Base-by-base conservation (phyloP, 2,329 filamentous ascomycete genomes). In the Trichoderma hamatum region DNA sequence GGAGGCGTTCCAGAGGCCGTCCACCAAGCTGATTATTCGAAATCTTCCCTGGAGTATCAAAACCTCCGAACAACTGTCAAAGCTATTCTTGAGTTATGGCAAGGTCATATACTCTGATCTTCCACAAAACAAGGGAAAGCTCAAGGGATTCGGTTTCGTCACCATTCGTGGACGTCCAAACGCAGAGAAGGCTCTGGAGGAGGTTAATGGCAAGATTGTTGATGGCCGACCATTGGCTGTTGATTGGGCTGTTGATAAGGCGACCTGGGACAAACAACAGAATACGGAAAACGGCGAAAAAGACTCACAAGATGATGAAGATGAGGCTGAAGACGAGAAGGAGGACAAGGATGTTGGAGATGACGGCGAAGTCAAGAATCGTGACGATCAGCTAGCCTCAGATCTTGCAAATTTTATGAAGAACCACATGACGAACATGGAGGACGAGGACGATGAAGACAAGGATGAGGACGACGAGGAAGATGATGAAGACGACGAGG, bases 31-130 rank as follows among this genome's bases (percentile, higher is more conserved):
- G 72, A 96, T 99, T 78, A 89, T 99, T 60, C 89, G 96, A 76
- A 99, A 99, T 78, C 78, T 99, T 76, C 95, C 96, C 0, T 99
- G 96, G 96, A 97, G 91, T 74, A 91, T 99, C 77, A 97, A 97
- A 81, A 91, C 89, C 10, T 86, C 92, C 0, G 92, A 96, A 36
- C 91, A 98, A 76, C 83, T 99, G 70, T 84, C 88, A 6, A 85
- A 88, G 68, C 83, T 97, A 5, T 99, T 99, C 80, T 84, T 88
- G 75, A 94, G 91, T 76, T 97, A 91, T 77, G 96, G 96, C 71
- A 97, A 97, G 79, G 89, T 99, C 76, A 97, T 95, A 80, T 91
- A 90, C 79, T 90, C 92, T 46, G 92, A 92, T 74, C 83, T 99
- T 64, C 96, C 96, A 1, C 93, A 92, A 75, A 87, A 90, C 74